Conservation (phyloP, 2,329 filamentous ascomycete species). For the Beauveria australis region DNA sequence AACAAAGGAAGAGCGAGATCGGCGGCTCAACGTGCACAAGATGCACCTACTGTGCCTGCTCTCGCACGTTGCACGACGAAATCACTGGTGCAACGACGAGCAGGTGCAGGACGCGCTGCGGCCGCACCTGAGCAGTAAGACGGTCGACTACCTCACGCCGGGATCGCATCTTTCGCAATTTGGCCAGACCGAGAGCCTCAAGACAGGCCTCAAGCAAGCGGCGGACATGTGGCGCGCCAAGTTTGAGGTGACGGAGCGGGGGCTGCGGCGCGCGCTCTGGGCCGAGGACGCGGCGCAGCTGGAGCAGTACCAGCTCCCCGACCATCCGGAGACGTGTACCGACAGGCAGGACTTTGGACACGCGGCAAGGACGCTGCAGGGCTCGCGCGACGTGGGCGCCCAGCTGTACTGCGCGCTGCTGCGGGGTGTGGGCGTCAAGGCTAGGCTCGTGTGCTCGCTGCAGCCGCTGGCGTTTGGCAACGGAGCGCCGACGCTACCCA, state of each 20-base stretch:
- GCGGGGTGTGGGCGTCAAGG: constrained; percentile 70
- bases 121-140: constrained; percentile 57
- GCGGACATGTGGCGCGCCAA: constrained; percentile 58
- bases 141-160: constrained; percentile 60
- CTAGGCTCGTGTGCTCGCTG: constrained; percentile 81
- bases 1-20: constrained; percentile 43
- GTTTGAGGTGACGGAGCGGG: constrained; percentile 64
- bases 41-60: constrained; percentile 77
- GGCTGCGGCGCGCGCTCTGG: constrained; percentile 67
- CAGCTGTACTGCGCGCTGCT: constrained; percentile 87
- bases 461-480: constrained; percentile 68
- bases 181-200: constrained; percentile 65
- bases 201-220: constrained; percentile 67
- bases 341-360: constrained; percentile 66
- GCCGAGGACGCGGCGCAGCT: constrained; percentile 56
- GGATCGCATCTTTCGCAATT: constrained; percentile 62
- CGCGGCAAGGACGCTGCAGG: constrained; percentile 61
- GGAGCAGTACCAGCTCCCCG: constrained; percentile 49
- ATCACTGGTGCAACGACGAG: constrained; percentile 79
- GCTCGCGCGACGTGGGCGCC: constrained; percentile 82
- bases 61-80: constrained; percentile 67
- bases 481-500: constrained; percentile 40
- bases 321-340: constrained; percentile 58
- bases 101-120: constrained; percentile 59
- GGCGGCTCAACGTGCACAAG: constrained; percentile 73